Base-by-base conservation (phyloP, 2,329 filamentous ascomycete species). In the Beauveria brongniartii region DNA sequence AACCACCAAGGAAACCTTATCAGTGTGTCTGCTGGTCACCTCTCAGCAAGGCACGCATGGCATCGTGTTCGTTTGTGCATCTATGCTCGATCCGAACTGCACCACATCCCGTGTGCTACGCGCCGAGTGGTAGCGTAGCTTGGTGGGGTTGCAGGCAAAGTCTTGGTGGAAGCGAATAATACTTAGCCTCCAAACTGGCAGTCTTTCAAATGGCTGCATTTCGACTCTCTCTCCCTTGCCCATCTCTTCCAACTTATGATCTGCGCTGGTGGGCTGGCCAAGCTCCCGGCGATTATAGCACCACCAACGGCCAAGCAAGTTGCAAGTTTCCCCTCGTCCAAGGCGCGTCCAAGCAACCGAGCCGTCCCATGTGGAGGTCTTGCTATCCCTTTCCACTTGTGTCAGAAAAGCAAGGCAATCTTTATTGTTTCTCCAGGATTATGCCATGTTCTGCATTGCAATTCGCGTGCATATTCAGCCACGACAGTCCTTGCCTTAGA, bases 11-110 rank as follows among this genome's bases (percentile, higher is more conserved):
- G 18, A 55, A 30, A 22, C 18, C 34, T 51, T 50, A 50, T 26
- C 55, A 58, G 46, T 41, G 44, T 22, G 53, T 55, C 53, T 55
- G 53, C 54, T 58, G 46, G 34, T 43, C 46, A 57, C 28, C 40
- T 55, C 7, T 22, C 28, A 22, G 28, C 53, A 55, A 41, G n/a
- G 48, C 34, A 18, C 47, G 47, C 47, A 50, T 28, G 24, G 14
- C 24, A 30, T 50, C 47, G 22, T n/a, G 47, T n/a, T 12, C 16
- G 44, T 43, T 28, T 57, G 54, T 37, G 28, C 16, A 24, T 40
- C 43, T 47, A 43, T 47, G 28, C 41, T 46, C 7, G 16, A 44
- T 44, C 24, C 20, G 14, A 28, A 53, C 40, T 2, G 22, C 40
- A 44, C n/a, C 53, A 44, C 24, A 46, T 46, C 53, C 53, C 37